Percentiles rank a stretch among this genome's conserved stretches.
phyloP scores from a whole-genome alignment of 139 green algal species.

The Ulvella scutata region DNA sequence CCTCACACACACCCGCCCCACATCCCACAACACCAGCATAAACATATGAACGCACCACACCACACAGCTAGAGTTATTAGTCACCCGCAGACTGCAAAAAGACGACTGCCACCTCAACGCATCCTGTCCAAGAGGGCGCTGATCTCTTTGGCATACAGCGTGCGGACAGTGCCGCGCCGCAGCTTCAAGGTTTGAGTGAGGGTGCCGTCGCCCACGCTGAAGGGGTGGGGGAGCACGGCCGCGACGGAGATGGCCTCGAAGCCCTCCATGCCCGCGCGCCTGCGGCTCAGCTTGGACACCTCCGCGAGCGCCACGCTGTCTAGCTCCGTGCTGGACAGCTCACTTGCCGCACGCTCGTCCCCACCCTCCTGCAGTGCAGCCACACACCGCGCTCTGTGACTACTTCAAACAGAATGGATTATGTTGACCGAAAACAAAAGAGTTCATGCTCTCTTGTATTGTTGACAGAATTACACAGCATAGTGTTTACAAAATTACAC shows the following conservation, averaged over 20 bases:
- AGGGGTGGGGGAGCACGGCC: conserved; percentile 29
- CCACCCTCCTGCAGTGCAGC: background rate
- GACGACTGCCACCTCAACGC: too few species aligned
- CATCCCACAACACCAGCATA: too few species aligned
- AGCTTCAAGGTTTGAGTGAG: conserved; percentile 87
- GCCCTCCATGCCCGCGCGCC: background rate
- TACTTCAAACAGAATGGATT: too few species aligned
- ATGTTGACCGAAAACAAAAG: too few species aligned
- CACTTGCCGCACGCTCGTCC: background rate
- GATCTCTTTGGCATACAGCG: conserved; percentile 28
- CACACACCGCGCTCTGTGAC: too few species aligned
- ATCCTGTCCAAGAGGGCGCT: conserved; percentile 27
- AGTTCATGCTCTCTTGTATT: too few species aligned
- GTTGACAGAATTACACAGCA: too few species aligned
- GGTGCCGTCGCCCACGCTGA: conserved; percentile 64
- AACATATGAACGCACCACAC: too few species aligned
- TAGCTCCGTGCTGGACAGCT: conserved; percentile 14
- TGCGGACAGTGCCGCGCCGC: conserved; percentile 35
- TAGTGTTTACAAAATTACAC: too few species aligned
- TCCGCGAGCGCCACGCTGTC: conserved; percentile 21
- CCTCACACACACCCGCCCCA: too few species aligned
- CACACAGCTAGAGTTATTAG: too few species aligned
- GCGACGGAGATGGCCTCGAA: background rate
- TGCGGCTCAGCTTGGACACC: conserved; percentile 11
- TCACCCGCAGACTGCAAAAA: too few species aligned